Evolutionary conservation across 73 alveolate genomes (phyloP), one percentile per base, ranked within the genome.

Genomic region (Paramecium sonneborni): DNA sequence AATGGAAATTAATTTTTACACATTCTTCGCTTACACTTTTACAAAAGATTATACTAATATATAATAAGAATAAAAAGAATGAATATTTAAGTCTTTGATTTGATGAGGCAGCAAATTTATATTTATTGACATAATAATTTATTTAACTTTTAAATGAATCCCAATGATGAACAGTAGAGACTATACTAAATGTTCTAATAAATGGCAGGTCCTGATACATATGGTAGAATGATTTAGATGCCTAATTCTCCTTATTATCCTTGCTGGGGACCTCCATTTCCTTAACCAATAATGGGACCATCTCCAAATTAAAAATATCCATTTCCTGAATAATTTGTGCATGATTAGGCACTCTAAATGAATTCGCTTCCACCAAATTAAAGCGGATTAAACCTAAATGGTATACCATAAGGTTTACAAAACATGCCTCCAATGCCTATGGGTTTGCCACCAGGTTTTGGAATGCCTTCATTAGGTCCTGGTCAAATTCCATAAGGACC

Each of bases 81-180:
- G 6, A 15, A 52, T n/a, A 52, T 20, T 20, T 6, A 21, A 52
- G 20, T 15, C 23, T 52, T 52, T 52, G 23, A 15, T n/a, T 52
- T 52, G 68, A 52, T 52, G 68, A 52, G 68, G 32, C 30, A 52
- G 8, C 34, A 52, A 52, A 52, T 52, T 52, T 52, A 52, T 18
- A 28, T 52, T 52, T 30, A n/a, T 52, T 52, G 34, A 52, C 68
- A 52, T 52, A 52, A 52, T 52, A 52, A 18, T 52, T 52, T 18
- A 52, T 52, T 52, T 52, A 52, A 52, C 68, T 62, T 1, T 23
- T 62, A 30, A 62, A 79, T 79, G 90, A 79, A 79, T 79, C 90
- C 90, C 11, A 79, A 79, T 46, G 90, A 79, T 34, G 90, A 79
- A 23, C 48, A 79, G 55, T 79, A 79, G 74, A 79, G 72, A 39